Base-by-base conservation (phyloP, 192 early-diverging fungal species). In the Chytriomyces confervae region DNA sequence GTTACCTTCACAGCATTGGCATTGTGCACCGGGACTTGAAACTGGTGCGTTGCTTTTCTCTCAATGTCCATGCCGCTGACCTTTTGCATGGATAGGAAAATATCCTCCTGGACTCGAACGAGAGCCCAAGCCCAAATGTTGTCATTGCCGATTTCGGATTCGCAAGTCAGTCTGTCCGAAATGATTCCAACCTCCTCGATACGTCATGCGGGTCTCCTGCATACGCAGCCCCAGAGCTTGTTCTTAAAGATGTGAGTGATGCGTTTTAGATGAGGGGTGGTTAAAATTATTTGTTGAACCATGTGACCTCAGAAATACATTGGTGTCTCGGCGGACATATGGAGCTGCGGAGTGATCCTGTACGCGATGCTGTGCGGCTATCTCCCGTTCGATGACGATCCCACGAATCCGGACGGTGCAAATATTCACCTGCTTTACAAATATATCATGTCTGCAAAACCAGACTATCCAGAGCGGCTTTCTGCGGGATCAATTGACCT, bases 71-170 rank as follows among this genome's bases (percentile, higher is more conserved):
- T 36, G 53, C 0, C 13, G 9, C 74, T 53, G 45, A 48, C 48
- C 49, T n/a, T 67, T 45, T 63, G 49, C 20, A 29, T 61, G 73
- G 50, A 50, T 23, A 93, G 92, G 97, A 99, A 85, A 99, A 99
- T 71, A 79, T 99, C 77, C 84, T 99, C 60, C 81, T 99, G 79
- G 97, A 99, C 86, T 88, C 89, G 64, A 88, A 96, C 77, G 88
- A 94, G 62, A 57, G 20, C 53, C 53, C 53, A 57, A 5, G 20
- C 53, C 53, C 53, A 20, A 96, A 97, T 77, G 91, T 99, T 63
- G 93, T 96, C 73, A 98, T 99, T 82, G 97, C 97, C 7, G 97
- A 99, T 81, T 99, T 99, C 92, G 97, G 97, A 11, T 99, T 99
- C 84, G 96, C 97, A 18, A 97, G 96, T 75, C 91, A 94, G 85